Percentiles rank a stretch among this genome's conserved stretches.
Conservation (phyloP, 805 yeast species). For the Cyberlindnera galapagoensis region DNA sequence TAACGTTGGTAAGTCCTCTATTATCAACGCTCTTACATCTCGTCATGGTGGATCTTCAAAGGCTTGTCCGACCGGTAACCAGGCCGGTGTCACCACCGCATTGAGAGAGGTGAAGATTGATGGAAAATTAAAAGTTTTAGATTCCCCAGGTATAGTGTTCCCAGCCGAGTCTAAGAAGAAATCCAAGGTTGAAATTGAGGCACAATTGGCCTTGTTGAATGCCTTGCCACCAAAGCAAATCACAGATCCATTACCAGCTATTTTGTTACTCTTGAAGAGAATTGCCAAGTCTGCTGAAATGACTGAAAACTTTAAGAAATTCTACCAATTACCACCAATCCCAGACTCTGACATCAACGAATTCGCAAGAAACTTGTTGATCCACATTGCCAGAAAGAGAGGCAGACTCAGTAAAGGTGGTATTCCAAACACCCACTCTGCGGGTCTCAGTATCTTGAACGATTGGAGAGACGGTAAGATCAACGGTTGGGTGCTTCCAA, state of each 20-base stretch:
- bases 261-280: constrained; percentile 68
- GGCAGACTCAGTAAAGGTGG: constrained; percentile 94
- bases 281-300: constrained; percentile 66
- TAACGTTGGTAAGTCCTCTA: constrained; percentile 93
- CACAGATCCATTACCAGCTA: constrained; percentile 78
- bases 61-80: constrained; percentile 95
- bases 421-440: constrained; percentile 79
- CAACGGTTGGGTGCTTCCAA: constrained; percentile 84
- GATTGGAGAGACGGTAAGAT: constrained; percentile 98
- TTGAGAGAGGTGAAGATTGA: constrained; percentile 90
- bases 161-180: constrained; percentile 57
- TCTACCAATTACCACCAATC: constrained; percentile 76
- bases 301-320: constrained; percentile 67
- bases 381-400: constrained; percentile 86
- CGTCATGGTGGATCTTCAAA: constrained; percentile 67
- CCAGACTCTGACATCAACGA: constrained; percentile 68
- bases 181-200: constrained; percentile 61
- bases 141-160: constrained; percentile 97
- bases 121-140: constrained; percentile 79
- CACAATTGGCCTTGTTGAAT: constrained; percentile 82
- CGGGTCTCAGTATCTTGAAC: constrained; percentile 73
- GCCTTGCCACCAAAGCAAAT: constrained; percentile 87
- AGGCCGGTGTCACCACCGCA: constrained; percentile 94
- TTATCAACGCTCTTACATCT: constrained; percentile 80
- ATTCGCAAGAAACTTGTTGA: constrained; percentile 78